A percentile compares a stretch with the other conserved stretches of the same genome.
phyloP scores from a whole-genome alignment of 768 basidiomycete species.

The Phanerochaete carnosa region DNA sequence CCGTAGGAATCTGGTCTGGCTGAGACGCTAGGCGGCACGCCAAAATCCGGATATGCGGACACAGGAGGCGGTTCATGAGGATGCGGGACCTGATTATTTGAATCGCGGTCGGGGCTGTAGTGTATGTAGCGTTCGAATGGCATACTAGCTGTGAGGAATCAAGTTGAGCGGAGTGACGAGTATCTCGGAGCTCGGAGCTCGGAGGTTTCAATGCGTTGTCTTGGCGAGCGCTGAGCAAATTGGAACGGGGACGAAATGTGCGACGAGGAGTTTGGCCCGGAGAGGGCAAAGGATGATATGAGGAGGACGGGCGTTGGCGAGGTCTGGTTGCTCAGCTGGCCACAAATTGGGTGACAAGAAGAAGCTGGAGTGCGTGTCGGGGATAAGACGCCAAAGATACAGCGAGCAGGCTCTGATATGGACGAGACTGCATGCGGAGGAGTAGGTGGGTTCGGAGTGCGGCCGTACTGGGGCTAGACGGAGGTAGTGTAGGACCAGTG shows the following conservation, averaged over 20 bases:
- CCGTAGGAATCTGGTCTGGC: slow-evolving; percentile 4
- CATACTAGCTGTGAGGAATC: slow-evolving; percentile 14
- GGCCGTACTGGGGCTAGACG: no score
- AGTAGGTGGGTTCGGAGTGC: no score
- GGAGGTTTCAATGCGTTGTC: neutral
- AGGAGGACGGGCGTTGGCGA: neutral
- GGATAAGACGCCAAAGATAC: neutral
- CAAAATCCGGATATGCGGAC: neutral
- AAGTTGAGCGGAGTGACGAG: neutral
- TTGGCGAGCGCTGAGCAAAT: neutral
- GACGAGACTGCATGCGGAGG: neutral
- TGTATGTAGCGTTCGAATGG: slow-evolving; percentile 27
- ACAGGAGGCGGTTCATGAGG: neutral
- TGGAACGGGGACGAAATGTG: neutral
- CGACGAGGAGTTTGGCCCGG: neutral
- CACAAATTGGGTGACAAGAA: neutral
- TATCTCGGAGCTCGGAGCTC: neutral
- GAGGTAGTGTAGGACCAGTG: neutral
- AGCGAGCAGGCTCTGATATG: no score
- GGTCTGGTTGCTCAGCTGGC: neutral
- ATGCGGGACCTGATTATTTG: neutral
- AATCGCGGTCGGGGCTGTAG: slow-evolving; percentile 6
- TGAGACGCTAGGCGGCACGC: neutral
- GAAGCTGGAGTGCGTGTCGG: neutral
- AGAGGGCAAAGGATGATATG: neutral